phyloP scores from a whole-genome alignment of 1,139 yeast species.

The Kazachstania sp. region DNA sequence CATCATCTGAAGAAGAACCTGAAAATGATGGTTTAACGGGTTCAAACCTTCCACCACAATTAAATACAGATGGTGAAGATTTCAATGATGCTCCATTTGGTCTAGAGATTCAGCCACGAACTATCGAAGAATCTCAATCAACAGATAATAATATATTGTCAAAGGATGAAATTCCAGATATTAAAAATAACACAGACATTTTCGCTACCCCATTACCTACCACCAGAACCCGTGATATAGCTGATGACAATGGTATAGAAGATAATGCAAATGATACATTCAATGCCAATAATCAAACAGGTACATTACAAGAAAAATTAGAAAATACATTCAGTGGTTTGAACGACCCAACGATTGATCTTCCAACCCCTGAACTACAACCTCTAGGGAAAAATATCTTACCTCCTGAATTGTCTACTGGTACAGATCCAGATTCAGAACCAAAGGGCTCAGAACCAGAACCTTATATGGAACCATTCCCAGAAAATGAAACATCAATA shows the following conservation, averaged over 20 bases:
- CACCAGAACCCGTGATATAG: background rate
- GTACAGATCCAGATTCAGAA: background rate
- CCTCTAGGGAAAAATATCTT: background rate
- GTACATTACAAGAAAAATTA: background rate
- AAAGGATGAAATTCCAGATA: background rate
- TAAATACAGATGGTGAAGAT: background rate
- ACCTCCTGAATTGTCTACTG: background rate
- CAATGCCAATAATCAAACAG: background rate
- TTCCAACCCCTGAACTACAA: slow-evolving; percentile 1
- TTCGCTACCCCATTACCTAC: too few relatives aligned
- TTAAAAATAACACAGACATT: too few relatives aligned
- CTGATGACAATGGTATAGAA: background rate
- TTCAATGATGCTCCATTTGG: too few relatives aligned
- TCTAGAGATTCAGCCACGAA: too few relatives aligned
- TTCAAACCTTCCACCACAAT: background rate
- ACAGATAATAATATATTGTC: background rate
- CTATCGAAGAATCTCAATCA: too few relatives aligned
- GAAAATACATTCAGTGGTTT: slow-evolving; percentile 1
- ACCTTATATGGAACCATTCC: background rate
- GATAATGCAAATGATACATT: background rate
- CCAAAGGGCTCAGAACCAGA: background rate
- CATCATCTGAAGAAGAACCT: slow-evolving; percentile 64
- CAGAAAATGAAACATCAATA: background rate
- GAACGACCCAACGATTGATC: background rate
- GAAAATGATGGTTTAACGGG: slow-evolving; percentile 15